These are phyloP conservation scores for Parachlorella kessleri DNA, from an alignment of 139 green algal genomes.

Conservation along the genomic window DNA sequence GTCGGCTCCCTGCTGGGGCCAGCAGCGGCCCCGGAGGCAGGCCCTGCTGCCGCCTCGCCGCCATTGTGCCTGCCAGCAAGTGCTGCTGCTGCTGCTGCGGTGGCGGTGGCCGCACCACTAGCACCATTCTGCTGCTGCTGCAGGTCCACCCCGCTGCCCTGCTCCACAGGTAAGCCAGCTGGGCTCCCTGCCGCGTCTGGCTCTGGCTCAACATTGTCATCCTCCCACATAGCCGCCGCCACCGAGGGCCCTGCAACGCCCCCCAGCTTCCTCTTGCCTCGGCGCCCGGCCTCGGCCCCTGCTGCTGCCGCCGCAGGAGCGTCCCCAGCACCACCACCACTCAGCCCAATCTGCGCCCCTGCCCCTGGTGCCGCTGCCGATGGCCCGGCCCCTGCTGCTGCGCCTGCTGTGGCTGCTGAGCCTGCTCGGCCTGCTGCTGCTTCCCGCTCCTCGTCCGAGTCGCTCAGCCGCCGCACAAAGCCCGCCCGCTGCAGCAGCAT, in stretches of 20 bases:
- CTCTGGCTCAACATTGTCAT: conserved; percentile 20
- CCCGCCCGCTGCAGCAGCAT: conserved; percentile 66
- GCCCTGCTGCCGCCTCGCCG: no score
- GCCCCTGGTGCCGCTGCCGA: background rate
- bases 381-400: background rate
- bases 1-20: no score
- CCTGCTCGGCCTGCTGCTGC: background rate
- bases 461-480: conserved; percentile 37
- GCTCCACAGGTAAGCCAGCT: no score
- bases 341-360: no score
- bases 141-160: background rate
- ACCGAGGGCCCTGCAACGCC: background rate
- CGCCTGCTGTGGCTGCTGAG: background rate
- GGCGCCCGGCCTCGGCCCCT: background rate
- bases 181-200: no score
- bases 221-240: conserved; percentile 27
- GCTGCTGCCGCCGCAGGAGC: background rate
- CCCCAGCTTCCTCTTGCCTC: background rate
- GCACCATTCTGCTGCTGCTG: background rate
- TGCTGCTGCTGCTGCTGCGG: background rate
- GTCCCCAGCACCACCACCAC: background rate
- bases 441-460: conserved; percentile 28
- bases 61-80: no score
- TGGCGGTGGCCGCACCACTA: background rate
- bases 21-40: no score